Percentiles rank a stretch among this genome's conserved stretches.
Evolutionary conservation across 2,329 filamentous ascomycete species (phyloP).

Genomic region (Aspergillus aculeatus): DNA sequence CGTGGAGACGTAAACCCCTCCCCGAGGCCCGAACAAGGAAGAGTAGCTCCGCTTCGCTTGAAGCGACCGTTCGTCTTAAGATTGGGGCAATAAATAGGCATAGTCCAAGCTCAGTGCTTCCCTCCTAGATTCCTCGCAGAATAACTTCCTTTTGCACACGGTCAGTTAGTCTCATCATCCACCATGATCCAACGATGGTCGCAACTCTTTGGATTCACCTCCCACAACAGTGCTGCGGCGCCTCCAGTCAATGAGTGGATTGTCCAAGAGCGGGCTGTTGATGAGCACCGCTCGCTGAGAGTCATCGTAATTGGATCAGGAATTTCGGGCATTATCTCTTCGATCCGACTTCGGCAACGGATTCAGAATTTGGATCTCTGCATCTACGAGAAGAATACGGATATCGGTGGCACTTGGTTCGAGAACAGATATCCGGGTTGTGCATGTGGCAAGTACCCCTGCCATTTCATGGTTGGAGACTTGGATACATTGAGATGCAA

Average conservation of each 20-base stretch:
- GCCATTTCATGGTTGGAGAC: no score
- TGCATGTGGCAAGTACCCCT: slow-evolving; percentile 31
- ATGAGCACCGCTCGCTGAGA: slow-evolving; percentile 32
- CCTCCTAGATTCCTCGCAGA: neutral
- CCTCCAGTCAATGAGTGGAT: slow-evolving; percentile 4
- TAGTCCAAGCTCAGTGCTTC: neutral
- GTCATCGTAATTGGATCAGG: slow-evolving; percentile 42
- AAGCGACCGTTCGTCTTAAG: neutral
- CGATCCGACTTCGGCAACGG: slow-evolving; percentile 38
- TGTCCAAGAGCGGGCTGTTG: slow-evolving; percentile 34
- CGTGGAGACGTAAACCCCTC: no score
- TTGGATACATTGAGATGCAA: no score
- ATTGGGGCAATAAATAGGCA: neutral
- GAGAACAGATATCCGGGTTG: slow-evolving; percentile 40
- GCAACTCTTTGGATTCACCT: neutral
- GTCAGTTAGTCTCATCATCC: neutral
- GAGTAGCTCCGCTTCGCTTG: neutral
- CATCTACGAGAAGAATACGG: slow-evolving; percentile 37
- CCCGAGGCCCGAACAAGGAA: no score
- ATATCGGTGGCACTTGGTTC: slow-evolving; percentile 37
- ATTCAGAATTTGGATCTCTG: slow-evolving; percentile 37
- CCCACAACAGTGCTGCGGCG: neutral
- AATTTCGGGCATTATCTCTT: slow-evolving; percentile 40
- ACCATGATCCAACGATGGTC: neutral
- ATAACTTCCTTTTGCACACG: no score